Conservation (phyloP, 345 rosid genomes). For the Acer negundo region DNA sequence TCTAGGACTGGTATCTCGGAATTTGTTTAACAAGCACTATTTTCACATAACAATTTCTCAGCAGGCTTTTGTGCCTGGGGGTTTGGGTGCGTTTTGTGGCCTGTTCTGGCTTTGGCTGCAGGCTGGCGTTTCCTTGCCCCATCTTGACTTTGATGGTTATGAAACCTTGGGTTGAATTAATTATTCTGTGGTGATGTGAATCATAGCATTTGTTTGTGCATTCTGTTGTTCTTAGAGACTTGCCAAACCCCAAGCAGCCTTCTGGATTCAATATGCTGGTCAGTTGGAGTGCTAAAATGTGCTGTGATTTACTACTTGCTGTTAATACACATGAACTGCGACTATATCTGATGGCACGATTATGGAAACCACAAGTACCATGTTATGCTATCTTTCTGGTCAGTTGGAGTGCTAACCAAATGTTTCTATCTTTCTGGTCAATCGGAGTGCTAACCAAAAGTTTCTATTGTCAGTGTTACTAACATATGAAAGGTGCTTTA, state of each 20-base stretch:
- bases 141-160: neutral
- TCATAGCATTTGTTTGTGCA: constrained; percentile 9
- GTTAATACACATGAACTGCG: no score
- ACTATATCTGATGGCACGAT: neutral
- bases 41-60: no score
- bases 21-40: neutral
- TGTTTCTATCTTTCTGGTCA: neutral
- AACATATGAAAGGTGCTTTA: constrained; percentile 4
- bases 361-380: neutral
- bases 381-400: no score
- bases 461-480: neutral
- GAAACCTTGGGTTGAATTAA: neutral
- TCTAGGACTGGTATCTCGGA: neutral
- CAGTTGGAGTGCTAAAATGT: constrained; percentile 64
- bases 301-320: no score
- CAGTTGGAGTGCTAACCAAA: no score
- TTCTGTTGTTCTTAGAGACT: constrained; percentile 53
- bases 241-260: constrained; percentile 83
- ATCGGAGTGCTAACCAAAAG: neutral
- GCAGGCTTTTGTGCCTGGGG: no score
- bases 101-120: no score
- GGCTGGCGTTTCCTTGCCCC: neutral
- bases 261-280: constrained; percentile 92
- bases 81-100: no score
- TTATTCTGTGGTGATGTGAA: neutral